Base-by-base conservation (phyloP, 2,329 filamentous ascomycete genomes). In the Davidsoniella neocaledoniae region DNA sequence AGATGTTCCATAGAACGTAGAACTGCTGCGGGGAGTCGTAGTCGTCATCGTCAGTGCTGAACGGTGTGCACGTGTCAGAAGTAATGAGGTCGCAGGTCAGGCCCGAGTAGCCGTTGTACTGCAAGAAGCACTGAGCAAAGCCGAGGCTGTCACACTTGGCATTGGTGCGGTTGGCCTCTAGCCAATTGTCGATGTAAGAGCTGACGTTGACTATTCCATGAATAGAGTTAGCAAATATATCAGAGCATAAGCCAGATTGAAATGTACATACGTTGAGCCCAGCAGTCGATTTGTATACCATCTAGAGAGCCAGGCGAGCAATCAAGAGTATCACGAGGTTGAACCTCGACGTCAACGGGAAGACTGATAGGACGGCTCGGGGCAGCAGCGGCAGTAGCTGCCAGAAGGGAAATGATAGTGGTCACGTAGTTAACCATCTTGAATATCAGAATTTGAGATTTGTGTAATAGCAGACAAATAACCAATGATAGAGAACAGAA, bases 1-100 rank as follows among this genome's bases (percentile, higher is more conserved):
- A 58, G 14, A 59, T 60, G 53, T 59, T 60, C 58, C 58, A 60
- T 9, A 60, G 55, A 10, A 56, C 50, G 45, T 60, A 60, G 43
- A 59, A 60, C 21, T 60, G 57, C 40, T 60, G 58, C 3, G 55
- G 21, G 6, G 55, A 57, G 4, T 53, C 51, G 51, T 60, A 60
- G 4, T 52, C 39, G 16, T 29, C 54, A 12, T 51, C 53, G 4
- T 54, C 53, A 10, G 55, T 55, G 43, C 37, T 43, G 5, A 52
- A 52, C 1, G 57, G 53, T 2, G 55, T 53, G 38, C 58, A 59
- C 1, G 58, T 60, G n/a, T 54, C 54, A 4, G 56, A 55, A 16
- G 55, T 58, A 26, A 60, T 55, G 5, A 57, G 44, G 33, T 60
- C 53, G 50, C 58, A 60, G 9, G 58, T 60, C 26, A 57, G 53